Evolutionary conservation across 116 monocot genomes (phyloP).

Genomic region (Phalaenopsis hybrid): DNA sequence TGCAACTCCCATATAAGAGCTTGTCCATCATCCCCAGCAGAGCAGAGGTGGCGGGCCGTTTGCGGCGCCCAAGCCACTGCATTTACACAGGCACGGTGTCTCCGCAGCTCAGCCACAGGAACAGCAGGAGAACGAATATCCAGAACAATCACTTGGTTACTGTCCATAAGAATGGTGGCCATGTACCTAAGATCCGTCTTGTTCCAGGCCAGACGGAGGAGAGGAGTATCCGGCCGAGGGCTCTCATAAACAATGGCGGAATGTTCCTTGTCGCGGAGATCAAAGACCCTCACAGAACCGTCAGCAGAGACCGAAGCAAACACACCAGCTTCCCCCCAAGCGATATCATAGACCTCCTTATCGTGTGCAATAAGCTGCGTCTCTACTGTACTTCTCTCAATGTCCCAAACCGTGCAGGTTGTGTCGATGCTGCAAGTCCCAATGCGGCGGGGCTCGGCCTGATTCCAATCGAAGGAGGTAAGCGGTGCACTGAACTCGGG

Average conservation of each 20-base stretch:
- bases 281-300: conserved; percentile 76
- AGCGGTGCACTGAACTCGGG: conserved; percentile 72
- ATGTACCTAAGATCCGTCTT: conserved; percentile 58
- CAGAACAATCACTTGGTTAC: conserved; percentile 52
- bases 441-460: conserved; percentile 46
- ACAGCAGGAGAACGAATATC: conserved; percentile 59
- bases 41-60: conserved; percentile 49
- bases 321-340: conserved; percentile 71
- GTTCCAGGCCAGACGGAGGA: conserved; percentile 81
- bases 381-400: conserved; percentile 45
- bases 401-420: conserved; percentile 75
- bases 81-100: conserved; percentile 61
- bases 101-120: conserved; percentile 73
- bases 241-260: conserved; percentile 83
- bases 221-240: conserved; percentile 61
- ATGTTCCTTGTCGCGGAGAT: conserved; percentile 77
- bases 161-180: conserved; percentile 71
- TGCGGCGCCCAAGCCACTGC: conserved; percentile 80
- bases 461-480: conserved; percentile 90
- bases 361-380: conserved; percentile 80
- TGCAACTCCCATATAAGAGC: conserved; percentile 81
- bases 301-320: conserved; percentile 88
- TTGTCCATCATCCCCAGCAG: conserved; percentile 79
- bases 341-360: conserved; percentile 86
- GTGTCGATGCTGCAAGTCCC: conserved; percentile 71